Evolutionary conservation across 192 early-diverging fungal genomes (phyloP).

Genomic region (Haplosporangium gracile): DNA sequence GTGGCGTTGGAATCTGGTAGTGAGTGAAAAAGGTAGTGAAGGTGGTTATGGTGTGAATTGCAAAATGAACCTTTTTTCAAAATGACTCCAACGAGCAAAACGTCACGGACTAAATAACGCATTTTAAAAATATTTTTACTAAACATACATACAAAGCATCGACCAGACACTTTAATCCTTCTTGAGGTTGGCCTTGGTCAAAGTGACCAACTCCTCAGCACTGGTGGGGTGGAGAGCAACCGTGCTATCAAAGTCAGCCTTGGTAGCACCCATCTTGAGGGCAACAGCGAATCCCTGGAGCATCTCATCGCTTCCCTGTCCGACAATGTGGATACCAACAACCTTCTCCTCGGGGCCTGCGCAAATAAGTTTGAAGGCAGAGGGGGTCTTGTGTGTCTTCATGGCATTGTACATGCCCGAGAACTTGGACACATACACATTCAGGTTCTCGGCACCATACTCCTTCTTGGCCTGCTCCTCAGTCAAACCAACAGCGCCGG

Average conservation of each 20-base stretch:
- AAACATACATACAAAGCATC: not conserved
- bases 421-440: slow-evolving; percentile 90
- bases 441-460: slow-evolving; percentile 85
- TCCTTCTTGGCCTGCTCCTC: slow-evolving; percentile 82
- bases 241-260: slow-evolving; percentile 94
- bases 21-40: not conserved
- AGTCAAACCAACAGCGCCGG: slow-evolving; percentile 91
- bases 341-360: slow-evolving; percentile 93
- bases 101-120: no score
- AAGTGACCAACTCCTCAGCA: slow-evolving; percentile 92
- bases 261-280: slow-evolving; percentile 99
- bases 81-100: not conserved
- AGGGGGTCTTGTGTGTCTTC: slow-evolving; percentile 89
- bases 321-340: slow-evolving; percentile 95
- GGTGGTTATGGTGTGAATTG: not conserved
- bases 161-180: slow-evolving; percentile 13
- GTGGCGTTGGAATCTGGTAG: not conserved
- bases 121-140: no score
- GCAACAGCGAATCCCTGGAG: slow-evolving; percentile 98
- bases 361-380: slow-evolving; percentile 93
- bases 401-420: slow-evolving; percentile 92
- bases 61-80: not conserved
- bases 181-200: slow-evolving; percentile 55
- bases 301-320: slow-evolving; percentile 89
- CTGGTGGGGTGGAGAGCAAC: slow-evolving; percentile 99